Evolutionary conservation across 495 filamentous ascomycete species (phyloP), one percentile per base, ranked within the genome.

Genomic region (Stereocaulon alpinum): DNA sequence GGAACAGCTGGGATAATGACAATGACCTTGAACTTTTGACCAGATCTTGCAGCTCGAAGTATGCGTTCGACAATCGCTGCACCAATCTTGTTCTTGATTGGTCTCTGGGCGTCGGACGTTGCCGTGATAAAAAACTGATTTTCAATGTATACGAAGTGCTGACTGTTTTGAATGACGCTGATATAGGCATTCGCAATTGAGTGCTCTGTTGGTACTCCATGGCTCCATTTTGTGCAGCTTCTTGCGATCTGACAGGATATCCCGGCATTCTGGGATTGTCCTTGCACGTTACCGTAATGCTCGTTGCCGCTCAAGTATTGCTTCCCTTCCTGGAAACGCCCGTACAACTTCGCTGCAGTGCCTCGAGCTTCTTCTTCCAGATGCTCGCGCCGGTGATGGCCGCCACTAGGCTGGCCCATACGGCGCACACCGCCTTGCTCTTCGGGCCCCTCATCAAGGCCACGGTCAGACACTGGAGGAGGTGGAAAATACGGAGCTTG

Each of bases 71-170:
- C 89, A 55, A 97, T 92, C 9, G 88, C 86, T 29, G 82, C 84
- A 42, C 92, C 91, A 54, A 97, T 88, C 71, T 86, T 85, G 70
- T 97, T 97, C 65, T 80, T 77, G 14, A 97, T 85, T 0, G 91
- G 91, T 55, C 77, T 80, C 70, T 95, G 91, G 32, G 80, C 70
- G 47, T 87, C 78, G 17, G 77, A 78, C 1, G 90, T 94, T 3
- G 91, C 89, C 0, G 91, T 96, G 73, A 96, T 96, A 76, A 96
- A 96, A 78, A 96, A 96, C 70, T 96, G 91, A 65, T 96, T 96
- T 73, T 96, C 91, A 18, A 96, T 96, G 71, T 96, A 96, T 41
- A 96, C 71, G 64, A 88, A 95, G 69, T 95, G 88, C 69, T 86
- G 70, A 44, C 87, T 89, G 62, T 88, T 85, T 24, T 76, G 29